Base-by-base conservation (phyloP, 179 eudicot species). In the Nepenthes alata region DNA sequence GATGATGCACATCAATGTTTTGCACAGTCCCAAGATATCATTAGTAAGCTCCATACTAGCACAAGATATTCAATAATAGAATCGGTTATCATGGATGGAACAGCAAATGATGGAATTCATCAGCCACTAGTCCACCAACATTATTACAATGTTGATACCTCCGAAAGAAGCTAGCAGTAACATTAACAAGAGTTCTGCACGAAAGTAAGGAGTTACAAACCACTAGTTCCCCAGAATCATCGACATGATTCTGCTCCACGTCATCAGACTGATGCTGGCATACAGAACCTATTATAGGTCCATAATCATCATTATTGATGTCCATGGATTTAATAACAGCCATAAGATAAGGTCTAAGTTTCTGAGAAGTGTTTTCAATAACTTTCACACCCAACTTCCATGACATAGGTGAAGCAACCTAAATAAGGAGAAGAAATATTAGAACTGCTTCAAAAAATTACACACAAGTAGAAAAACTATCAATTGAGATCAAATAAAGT, bases 371-470 rank as follows among this genome's bases (percentile, higher is more conserved):
- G 35, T 77, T 77, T 57, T 74, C 77, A 44, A 88, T 57, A 48
- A 91, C 79, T 63, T 70, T 80, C 64, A 70, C 72, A 60, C 85
- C 89, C 81, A 91, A 16, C 65, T 78, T 76, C 77, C 67, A 84
- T 37, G 86, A 77, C 70, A 68, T 55, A 53, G 83, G 89, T 34
- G 78, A 75, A 58, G 53, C 66, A 61, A 71, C 61, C 95, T 85
- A 83, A 16, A 67, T 12, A 47, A 45, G 68, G 37, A 13, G 47
- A 25, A 53, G 15, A 67, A 59, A 55, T 38, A 45, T 47, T 53
- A 51, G 10, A 39, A 55, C 6, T 14, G 35, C 11, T 36, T 41
- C 2, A 37, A 70, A 53, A 67, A 55, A 2, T 25, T n/a, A 65
- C 2, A 10, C 2, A 61, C 36, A 62, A 55, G 0, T 5, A 38